These are phyloP conservation scores for Cyberlindnera americana DNA, from an alignment of 805 yeast genomes.

Conservation along the genomic window DNA sequence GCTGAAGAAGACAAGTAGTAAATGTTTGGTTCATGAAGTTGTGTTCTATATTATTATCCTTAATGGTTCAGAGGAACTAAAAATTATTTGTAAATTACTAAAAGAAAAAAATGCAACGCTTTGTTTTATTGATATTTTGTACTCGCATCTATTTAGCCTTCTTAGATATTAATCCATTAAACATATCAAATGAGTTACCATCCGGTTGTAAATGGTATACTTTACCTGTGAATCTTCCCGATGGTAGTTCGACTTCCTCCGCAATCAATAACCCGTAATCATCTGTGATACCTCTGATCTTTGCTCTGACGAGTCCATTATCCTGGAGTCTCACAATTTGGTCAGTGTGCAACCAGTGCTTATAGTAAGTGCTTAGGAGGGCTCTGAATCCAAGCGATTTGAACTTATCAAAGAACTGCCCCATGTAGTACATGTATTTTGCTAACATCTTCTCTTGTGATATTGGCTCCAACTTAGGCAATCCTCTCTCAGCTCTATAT, in stretches of 20 bases:
- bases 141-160: conserved; percentile 31
- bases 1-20: conserved; percentile 14
- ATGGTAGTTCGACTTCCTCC: conserved; percentile 51
- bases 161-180: conserved; percentile 77
- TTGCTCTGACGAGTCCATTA: conserved; percentile 50
- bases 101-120: conserved; percentile 4
- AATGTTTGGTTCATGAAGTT: conserved; percentile 1
- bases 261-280: conserved; percentile 85
- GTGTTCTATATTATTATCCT: conserved; percentile 10
- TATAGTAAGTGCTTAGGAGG: conserved; percentile 68
- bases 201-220: conserved; percentile 84
- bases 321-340: conserved; percentile 71
- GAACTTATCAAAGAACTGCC: conserved; percentile 58
- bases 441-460: conserved; percentile 58
- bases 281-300: conserved; percentile 72
- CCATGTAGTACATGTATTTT: conserved; percentile 59
- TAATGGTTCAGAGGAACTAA: conserved; percentile 6
- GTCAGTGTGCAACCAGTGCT: conserved; percentile 78
- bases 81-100: conserved; percentile 8
- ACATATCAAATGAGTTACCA: conserved; percentile 95
- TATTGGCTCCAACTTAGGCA: conserved; percentile 25
- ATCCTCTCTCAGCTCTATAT: conserved; percentile 41
- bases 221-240: conserved; percentile 45
- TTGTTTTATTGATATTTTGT: not conserved
- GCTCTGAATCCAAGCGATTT: conserved; percentile 60